Conservation (phyloP, 192 early-diverging fungal genomes). For the Linnemannia schmuckeri region DNA sequence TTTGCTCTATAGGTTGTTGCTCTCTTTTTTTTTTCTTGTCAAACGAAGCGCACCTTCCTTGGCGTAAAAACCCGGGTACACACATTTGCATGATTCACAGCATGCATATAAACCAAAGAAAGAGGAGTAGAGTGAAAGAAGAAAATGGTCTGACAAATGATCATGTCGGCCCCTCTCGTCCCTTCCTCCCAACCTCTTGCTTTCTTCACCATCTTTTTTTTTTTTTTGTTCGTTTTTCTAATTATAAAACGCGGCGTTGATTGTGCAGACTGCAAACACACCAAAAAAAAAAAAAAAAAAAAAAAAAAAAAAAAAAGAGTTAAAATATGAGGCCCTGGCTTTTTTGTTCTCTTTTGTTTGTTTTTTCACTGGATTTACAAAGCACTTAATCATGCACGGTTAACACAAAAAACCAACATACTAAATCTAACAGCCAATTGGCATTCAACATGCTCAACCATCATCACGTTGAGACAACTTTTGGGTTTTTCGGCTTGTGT, state of each 20-base stretch:
- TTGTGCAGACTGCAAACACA: not conserved
- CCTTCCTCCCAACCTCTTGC: not conserved
- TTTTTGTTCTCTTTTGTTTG: not conserved
- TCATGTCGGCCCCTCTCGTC: not conserved
- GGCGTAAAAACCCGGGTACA: not conserved
- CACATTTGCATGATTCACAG: not conserved
- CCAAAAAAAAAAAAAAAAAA: no score
- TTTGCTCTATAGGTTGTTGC: not conserved
- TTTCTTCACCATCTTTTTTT: not conserved
- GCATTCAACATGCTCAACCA: not conserved
- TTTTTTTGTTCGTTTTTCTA: not conserved
- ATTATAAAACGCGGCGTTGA: not conserved
- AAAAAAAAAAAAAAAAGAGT: no score
- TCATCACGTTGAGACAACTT: not conserved
- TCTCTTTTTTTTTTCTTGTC: not conserved
- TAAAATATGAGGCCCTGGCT: not conserved
- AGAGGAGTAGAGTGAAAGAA: not conserved
- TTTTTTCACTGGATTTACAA: not conserved
- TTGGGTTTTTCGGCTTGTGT: not conserved
- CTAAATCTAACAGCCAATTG: not conserved
- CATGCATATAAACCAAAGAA: not conserved
- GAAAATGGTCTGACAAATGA: not conserved
- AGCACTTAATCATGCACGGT: not conserved
- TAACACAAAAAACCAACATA: not conserved
- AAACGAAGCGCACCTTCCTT: not conserved